Conservation (phyloP, 371 early-diverging fungal genomes). For the Apophysomyces elegans region DNA sequence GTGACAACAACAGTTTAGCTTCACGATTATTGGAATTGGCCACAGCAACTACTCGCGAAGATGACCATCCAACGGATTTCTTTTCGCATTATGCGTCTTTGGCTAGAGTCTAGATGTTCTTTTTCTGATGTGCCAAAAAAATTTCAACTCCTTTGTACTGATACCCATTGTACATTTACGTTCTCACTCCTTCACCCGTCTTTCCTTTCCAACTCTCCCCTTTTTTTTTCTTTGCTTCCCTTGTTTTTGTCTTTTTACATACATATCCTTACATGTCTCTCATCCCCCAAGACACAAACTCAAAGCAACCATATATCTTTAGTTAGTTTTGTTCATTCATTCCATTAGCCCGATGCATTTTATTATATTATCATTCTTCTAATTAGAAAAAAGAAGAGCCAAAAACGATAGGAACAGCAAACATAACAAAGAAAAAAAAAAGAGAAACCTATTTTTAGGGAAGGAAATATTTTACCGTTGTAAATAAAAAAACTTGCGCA, state of each 20-base stretch:
- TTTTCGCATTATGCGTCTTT: constrained; percentile 5
- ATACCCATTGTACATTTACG: constrained; percentile 3
- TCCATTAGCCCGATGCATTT: neutral
- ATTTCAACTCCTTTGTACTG: constrained; percentile 4
- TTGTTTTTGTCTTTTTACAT: neutral
- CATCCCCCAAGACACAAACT: neutral
- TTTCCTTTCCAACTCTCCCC: neutral
- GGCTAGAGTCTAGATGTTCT: neutral
- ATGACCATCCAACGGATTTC: constrained; percentile 12
- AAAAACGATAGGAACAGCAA: too few species aligned
- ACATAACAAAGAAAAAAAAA: neutral
- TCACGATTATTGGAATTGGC: constrained; percentile 14
- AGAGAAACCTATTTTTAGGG: constrained; percentile 2
- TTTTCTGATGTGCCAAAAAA: neutral
- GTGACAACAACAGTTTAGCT: neutral
- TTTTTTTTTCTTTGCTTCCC: neutral
- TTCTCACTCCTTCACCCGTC: neutral
- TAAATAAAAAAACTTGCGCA: constrained; percentile 6
- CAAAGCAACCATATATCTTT: neutral
- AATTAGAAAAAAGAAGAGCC: neutral
- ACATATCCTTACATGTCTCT: neutral
- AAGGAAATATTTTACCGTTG: constrained; percentile 3
- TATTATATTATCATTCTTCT: neutral
- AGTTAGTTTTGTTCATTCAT: too few species aligned
- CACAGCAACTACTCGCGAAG: constrained; percentile 9